phyloP scores from a whole-genome alignment of 2,329 filamentous ascomycete species.

The Macrophomina pseudophaseolina region DNA sequence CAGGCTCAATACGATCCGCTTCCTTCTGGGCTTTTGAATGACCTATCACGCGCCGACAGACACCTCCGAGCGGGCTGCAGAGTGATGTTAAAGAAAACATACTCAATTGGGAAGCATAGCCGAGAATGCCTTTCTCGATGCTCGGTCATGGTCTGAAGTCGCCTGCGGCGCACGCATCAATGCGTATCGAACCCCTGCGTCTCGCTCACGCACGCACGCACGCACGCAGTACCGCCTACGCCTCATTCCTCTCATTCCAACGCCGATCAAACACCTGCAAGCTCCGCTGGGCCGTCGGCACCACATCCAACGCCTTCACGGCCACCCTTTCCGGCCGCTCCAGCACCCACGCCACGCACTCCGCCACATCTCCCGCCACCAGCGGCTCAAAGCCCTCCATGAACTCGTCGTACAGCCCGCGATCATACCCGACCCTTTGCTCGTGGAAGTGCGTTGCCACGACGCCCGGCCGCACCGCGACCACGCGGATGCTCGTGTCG shows the following conservation, averaged over 20 bases:
- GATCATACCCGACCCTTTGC: slow-evolving; percentile 52
- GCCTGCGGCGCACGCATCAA: too few relatives aligned
- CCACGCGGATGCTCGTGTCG: slow-evolving; percentile 54
- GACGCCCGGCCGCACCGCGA: slow-evolving; percentile 54
- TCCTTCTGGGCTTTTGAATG: too few relatives aligned
- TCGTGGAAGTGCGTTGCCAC: slow-evolving; percentile 57
- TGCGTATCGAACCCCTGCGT: too few relatives aligned
- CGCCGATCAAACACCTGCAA: slow-evolving; percentile 43
- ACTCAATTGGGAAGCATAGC: too few relatives aligned
- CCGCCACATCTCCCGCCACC: slow-evolving; percentile 50
- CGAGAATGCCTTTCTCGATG: too few relatives aligned
- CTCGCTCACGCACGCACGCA: too few relatives aligned
- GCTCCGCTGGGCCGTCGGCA: slow-evolving; percentile 50
- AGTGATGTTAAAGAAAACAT: too few relatives aligned
- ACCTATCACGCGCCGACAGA: too few relatives aligned
- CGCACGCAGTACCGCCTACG: neutral
- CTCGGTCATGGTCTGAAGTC: too few relatives aligned
- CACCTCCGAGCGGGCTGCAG: too few relatives aligned
- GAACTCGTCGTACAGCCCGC: slow-evolving; percentile 50
- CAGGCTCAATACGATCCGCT: too few relatives aligned
- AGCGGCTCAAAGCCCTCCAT: slow-evolving; percentile 54
- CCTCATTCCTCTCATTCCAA: slow-evolving; percentile 35
- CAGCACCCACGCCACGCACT: slow-evolving; percentile 52
- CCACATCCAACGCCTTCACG: slow-evolving; percentile 55
- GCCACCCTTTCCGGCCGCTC: slow-evolving; percentile 46